phyloP scores from a whole-genome alignment of 805 yeast genomes.

The Candida qinlingensis region DNA sequence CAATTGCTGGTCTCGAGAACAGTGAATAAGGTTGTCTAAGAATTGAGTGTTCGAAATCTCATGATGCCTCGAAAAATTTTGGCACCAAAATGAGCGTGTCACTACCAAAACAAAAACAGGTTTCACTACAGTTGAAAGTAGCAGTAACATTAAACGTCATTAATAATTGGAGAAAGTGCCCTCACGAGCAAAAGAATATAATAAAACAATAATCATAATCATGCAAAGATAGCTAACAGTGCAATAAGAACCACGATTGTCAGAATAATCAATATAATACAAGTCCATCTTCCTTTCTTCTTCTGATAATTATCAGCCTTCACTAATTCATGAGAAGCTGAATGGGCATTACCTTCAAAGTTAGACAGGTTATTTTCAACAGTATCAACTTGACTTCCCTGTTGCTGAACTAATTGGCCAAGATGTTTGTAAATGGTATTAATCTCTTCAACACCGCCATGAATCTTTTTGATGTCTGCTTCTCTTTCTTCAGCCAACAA shows the following conservation, averaged over 20 bases:
- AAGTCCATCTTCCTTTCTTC: conserved; percentile 66
- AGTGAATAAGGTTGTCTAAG: background rate
- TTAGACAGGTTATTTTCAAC: conserved; percentile 74
- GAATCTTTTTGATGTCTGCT: conserved; percentile 63
- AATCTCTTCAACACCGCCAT: conserved; percentile 77
- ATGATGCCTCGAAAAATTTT: background rate
- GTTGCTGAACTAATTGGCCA: conserved; percentile 73
- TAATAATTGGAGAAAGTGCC: too few relatives aligned
- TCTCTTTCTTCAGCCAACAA: conserved; percentile 68
- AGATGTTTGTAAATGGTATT: conserved; percentile 81
- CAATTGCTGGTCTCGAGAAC: background rate
- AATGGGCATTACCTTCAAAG: conserved; percentile 57
- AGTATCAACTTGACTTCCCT: conserved; percentile 79
- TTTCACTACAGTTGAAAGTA: too few relatives aligned
- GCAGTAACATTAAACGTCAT: too few relatives aligned
- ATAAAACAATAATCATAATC: background rate
- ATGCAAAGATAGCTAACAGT: conserved; percentile 41
- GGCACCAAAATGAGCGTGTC: conserved; percentile 5
- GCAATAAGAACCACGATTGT: conserved; percentile 53
- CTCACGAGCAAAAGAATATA: too few relatives aligned
- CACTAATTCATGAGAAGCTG: conserved; percentile 63
- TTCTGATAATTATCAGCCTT: conserved; percentile 76
- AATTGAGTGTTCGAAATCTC: background rate
- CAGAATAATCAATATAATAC: conserved; percentile 56
- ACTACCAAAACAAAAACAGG: background rate